Percentiles rank a stretch among this genome's conserved stretches.
These are phyloP conservation scores for Skeletonema costatum DNA, from an alignment of 108 stramenopile species.

Conservation along the genomic window DNA sequence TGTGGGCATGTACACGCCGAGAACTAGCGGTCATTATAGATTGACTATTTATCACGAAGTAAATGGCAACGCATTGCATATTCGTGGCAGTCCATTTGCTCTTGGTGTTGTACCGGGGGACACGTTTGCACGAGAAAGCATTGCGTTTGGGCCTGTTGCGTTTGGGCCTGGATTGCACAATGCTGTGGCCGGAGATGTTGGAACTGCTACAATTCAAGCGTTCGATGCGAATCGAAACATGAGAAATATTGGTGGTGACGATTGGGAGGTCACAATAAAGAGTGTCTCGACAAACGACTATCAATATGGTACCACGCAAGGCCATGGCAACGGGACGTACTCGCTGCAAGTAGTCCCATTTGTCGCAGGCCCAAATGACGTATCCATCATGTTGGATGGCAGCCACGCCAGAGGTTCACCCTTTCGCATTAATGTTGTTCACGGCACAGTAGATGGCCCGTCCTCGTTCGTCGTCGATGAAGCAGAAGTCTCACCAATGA, in stretches of 20 bases:
- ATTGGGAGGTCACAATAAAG: constrained; percentile 26
- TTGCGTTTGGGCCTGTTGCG: constrained; percentile 33
- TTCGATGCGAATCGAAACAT: constrained; percentile 34
- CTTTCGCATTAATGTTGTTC: constrained; percentile 41
- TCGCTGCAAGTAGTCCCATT: constrained; percentile 20
- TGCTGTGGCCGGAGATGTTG: constrained; percentile 32
- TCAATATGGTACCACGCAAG: constrained; percentile 16
- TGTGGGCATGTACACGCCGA: constrained; percentile 6
- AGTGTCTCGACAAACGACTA: constrained; percentile 13
- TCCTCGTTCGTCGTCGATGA: constrained; percentile 27
- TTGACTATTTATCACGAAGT: constrained; percentile 16
- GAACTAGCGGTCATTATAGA: constrained; percentile 20
- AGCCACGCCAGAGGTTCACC: constrained; percentile 34
- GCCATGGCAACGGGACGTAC: constrained; percentile 37
- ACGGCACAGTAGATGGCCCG: constrained; percentile 20
- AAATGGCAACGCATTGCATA: constrained; percentile 13
- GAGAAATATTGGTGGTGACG: constrained; percentile 30
- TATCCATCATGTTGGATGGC: constrained; percentile 31
- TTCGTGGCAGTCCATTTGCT: constrained; percentile 44
- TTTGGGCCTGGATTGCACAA: constrained; percentile 32
- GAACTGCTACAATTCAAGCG: constrained; percentile 23
- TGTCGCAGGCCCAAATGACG: constrained; percentile 33
- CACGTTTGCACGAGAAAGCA: constrained; percentile 37
- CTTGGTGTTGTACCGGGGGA: constrained; percentile 21
- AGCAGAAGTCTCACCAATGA: constrained; percentile 9